phyloP scores from a whole-genome alignment of 2,329 filamentous ascomycete genomes.

The Catunica adiposa region DNA sequence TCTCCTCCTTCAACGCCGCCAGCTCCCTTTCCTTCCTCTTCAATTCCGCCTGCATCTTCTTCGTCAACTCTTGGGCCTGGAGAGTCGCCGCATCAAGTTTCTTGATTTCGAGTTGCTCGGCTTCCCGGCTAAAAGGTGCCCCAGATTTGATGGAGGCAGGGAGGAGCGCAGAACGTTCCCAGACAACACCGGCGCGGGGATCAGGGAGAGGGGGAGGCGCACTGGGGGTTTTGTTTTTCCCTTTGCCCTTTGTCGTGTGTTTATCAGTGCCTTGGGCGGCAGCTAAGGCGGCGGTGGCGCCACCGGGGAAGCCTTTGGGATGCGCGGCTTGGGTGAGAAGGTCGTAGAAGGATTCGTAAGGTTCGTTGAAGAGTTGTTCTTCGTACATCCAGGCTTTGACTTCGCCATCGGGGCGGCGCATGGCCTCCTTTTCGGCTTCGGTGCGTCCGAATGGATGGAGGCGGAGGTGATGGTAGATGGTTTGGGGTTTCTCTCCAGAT shows the following conservation, averaged over 20 bases:
- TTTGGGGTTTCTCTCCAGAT: conserved; percentile 82
- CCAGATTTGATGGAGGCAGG: conserved; percentile 49
- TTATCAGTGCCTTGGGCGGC: conserved; percentile 15
- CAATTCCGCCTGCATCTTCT: conserved; percentile 41
- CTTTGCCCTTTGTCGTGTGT: conserved; percentile 34
- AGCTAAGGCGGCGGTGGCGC: conserved; percentile 4
- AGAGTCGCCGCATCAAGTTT: conserved; percentile 46
- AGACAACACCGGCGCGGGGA: conserved; percentile 32
- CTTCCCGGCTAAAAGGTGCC: conserved; percentile 58
- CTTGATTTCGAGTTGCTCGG: conserved; percentile 46
- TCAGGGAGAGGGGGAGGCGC: conserved; percentile 25
- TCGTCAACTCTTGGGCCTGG: conserved; percentile 44
- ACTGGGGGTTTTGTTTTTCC: conserved; percentile 30
- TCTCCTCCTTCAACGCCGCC: conserved; percentile 41
- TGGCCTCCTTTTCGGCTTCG: conserved; percentile 51
- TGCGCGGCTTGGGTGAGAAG: conserved; percentile 59
- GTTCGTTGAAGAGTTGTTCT: conserved; percentile 94
- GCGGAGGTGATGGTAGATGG: conserved; percentile 82
- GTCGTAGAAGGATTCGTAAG: conserved; percentile 82
- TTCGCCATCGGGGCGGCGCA: conserved; percentile 40
- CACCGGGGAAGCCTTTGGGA: conserved; percentile 26
- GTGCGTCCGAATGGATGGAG: conserved; percentile 79
- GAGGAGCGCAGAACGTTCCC: conserved; percentile 58
- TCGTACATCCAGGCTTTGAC: conserved; percentile 75
- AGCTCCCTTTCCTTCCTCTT: conserved; percentile 48